These are phyloP conservation scores for Lupinus albus DNA, from an alignment of 306 rosid genomes.

Conservation along the genomic window DNA sequence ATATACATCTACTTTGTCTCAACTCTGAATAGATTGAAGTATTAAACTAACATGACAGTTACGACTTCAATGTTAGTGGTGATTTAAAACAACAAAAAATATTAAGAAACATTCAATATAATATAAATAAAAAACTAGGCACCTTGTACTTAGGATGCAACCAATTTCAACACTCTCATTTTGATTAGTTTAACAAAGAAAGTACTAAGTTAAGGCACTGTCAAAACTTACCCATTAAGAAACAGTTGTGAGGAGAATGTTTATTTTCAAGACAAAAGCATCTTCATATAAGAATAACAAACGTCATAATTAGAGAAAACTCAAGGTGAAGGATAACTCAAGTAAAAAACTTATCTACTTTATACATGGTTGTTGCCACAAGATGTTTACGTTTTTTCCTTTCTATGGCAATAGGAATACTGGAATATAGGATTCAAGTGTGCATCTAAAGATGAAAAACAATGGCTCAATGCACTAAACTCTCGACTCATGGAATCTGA, in stretches of 20 bases:
- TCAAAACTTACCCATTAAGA: background rate
- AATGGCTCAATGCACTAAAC: too few relatives aligned
- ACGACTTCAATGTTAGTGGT: too few relatives aligned
- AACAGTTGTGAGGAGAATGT: background rate
- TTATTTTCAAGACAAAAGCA: background rate
- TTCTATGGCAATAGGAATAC: background rate
- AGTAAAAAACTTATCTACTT: background rate
- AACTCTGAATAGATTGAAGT: background rate
- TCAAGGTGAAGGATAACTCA: background rate
- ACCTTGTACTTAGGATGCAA: too few relatives aligned
- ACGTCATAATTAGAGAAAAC: background rate
- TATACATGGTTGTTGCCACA: conserved; percentile 1
- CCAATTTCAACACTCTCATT: too few relatives aligned
- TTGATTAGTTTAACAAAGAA: too few relatives aligned
- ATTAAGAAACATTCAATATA: too few relatives aligned
- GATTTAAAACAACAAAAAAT: too few relatives aligned
- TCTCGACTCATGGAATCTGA: too few relatives aligned
- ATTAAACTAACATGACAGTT: background rate
- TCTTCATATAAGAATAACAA: background rate
- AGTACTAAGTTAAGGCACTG: background rate
- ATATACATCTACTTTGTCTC: too few relatives aligned
- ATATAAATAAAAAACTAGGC: too few relatives aligned
- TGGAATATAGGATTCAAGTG: background rate
- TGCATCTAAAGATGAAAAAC: background rate
- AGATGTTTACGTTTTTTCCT: background rate